Evolutionary conservation across 371 early-diverging fungal genomes (phyloP), one percentile per base, ranked within the genome.

Genomic region (Actinomortierella wolfii): DNA sequence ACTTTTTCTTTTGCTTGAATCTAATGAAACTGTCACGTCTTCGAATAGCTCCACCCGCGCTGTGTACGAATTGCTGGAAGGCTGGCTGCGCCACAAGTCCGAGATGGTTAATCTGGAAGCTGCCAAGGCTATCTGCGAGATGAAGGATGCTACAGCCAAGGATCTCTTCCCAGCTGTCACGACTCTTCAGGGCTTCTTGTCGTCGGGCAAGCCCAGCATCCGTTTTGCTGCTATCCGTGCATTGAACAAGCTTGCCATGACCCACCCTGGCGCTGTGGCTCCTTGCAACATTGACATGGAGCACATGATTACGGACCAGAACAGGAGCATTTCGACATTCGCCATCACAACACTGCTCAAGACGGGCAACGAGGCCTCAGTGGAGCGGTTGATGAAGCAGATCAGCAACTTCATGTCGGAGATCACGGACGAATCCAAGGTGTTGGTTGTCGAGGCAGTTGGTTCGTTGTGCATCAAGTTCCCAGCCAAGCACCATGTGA

Each of bases 261-360:
- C 86, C 23, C 89, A 94, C 55, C 96, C 98, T 1, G 84, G 86
- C 34, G 94, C 94, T 6, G 97, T 98, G 17, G 85, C 89, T 26
- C 92, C 92, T 3, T 97, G 97, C 83, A 99, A 98, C 76, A 76
- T 97, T 61, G 98, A 97, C 79, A 96, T 99, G 89, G 99, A 99
- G 77, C 91, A 91, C 65, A 81, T 97, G 61, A 95, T 99, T 65
- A 94, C 95, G 14, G 98, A 98, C 78, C 81, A 89, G 53, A 98
- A 97, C 85, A 91, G 98, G 64, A 94, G 95, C 61, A 92, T 99
- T 58, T 97, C 99, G 23, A 98, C 98, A 0, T 96, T 98, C 80
- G 99, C 99, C 28, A 98, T 99, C 78, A 98, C 98, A 2, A 98
- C 98, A 11, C 78, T 99, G 58, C 82, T 99, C 28, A 98, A 99